phyloP scores from a whole-genome alignment of 495 filamentous ascomycete genomes.

The Penicillium egyptiacum region DNA sequence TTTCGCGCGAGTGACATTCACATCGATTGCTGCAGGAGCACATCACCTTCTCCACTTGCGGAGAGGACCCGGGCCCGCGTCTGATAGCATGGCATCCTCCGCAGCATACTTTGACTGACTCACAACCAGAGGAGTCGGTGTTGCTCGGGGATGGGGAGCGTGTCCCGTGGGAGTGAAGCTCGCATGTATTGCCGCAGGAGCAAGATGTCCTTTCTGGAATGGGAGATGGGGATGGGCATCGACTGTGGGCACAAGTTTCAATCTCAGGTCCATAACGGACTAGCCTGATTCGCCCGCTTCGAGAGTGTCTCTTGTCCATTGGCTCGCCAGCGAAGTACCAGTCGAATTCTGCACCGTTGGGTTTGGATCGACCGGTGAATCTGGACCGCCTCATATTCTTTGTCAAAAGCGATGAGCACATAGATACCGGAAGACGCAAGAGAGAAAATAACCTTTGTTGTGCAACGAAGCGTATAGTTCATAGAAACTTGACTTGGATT shows the following conservation, averaged over 20 bases:
- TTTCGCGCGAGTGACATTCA: neutral
- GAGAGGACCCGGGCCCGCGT: neutral
- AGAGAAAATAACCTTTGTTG: neutral
- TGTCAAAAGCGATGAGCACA: neutral
- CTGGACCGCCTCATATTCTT: conserved; percentile 6
- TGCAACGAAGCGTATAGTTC: neutral
- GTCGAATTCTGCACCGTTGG: neutral
- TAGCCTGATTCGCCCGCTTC: conserved; percentile 1
- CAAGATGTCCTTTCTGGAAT: neutral
- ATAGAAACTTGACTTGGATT: neutral
- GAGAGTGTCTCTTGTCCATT: conserved; percentile 1
- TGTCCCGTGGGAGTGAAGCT: neutral
- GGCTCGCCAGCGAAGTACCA: conserved; percentile 10
- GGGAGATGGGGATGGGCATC: conserved; percentile 3
- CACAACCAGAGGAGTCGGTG: neutral
- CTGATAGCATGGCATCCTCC: conserved; percentile 1
- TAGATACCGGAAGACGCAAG: neutral
- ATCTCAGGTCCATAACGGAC: conserved; percentile 2
- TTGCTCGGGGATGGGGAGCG: neutral
- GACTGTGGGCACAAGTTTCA: conserved; percentile 6
- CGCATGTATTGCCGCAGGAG: neutral
- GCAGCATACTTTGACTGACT: neutral
- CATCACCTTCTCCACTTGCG: neutral
- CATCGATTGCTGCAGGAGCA: conserved; percentile 1
- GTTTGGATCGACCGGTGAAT: conserved; percentile 3